phyloP scores from a whole-genome alignment of 495 filamentous ascomycete genomes.

The Pyrenula aspistea region DNA sequence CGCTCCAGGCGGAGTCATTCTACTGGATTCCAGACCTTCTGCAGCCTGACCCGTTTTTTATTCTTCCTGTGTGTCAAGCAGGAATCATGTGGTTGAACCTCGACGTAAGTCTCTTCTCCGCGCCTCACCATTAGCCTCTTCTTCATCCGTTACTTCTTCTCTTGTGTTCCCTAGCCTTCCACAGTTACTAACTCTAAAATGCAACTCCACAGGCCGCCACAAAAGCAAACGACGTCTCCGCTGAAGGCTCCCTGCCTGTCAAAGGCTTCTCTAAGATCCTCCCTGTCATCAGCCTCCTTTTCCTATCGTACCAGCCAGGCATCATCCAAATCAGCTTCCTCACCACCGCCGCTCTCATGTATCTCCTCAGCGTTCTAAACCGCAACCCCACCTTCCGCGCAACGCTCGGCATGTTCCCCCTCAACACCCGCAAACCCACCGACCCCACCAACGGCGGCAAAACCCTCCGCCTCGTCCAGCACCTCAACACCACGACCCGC shows the following conservation, averaged over 20 bases:
- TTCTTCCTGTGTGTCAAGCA: slow-evolving; percentile 51
- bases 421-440: not conserved
- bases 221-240: too few species aligned
- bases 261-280: slow-evolving; percentile 43
- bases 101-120: slow-evolving; percentile 33
- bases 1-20: slow-evolving; percentile 51
- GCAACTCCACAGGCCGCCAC: too few species aligned
- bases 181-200: too few species aligned
- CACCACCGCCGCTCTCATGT: slow-evolving; percentile 34
- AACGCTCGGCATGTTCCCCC: not conserved
- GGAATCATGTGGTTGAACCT: slow-evolving; percentile 38
- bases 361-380: slow-evolving; percentile 42
- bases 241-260: too few species aligned
- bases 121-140: not conserved
- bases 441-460: not conserved
- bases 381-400: slow-evolving; percentile 18
- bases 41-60: slow-evolving; percentile 57
- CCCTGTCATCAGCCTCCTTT: slow-evolving; percentile 45
- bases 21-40: slow-evolving; percentile 77
- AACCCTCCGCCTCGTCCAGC: not conserved
- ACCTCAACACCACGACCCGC: not conserved
- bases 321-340: slow-evolving; percentile 64
- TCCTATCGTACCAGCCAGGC: slow-evolving; percentile 55
- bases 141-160: too few species aligned
- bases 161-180: too few species aligned